A percentile compares a stretch with the other conserved stretches of the same genome.
These are phyloP conservation scores for Drechmeria coniospora DNA, from an alignment of 2,329 filamentous ascomycete species.

Conservation along the genomic window DNA sequence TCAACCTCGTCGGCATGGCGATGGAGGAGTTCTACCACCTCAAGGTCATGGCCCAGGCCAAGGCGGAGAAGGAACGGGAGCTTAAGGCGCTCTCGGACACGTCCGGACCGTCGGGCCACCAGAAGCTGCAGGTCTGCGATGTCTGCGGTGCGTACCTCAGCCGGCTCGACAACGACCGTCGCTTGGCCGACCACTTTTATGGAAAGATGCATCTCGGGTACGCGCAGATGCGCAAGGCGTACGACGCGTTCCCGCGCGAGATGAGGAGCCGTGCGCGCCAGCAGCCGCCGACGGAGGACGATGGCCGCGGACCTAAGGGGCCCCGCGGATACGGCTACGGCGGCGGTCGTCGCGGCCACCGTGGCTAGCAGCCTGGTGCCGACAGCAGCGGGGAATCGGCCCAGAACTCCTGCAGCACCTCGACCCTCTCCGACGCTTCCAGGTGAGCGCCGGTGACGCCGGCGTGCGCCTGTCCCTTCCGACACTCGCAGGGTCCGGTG, in stretches of 20 bases:
- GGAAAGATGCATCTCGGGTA: constrained; percentile 99
- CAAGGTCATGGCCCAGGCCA: constrained; percentile 62
- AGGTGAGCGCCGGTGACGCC: no score
- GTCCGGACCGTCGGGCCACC: constrained; percentile 81
- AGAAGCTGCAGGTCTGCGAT: constrained; percentile 97
- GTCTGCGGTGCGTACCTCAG: constrained; percentile 93
- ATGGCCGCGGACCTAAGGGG: constrained; percentile 31
- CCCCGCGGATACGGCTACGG: constrained; percentile 39
- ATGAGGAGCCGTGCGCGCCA: constrained; percentile 55
- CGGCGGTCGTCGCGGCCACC: no score
- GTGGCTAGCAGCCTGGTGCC: no score
- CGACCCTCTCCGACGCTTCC: no score
- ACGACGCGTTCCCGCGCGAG: constrained; percentile 73
- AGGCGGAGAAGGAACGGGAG: constrained; percentile 72
- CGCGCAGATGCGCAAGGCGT: constrained; percentile 93
- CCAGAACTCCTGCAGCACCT: no score
- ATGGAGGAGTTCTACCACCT: constrained; percentile 82
- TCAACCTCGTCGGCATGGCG: constrained; percentile 64
- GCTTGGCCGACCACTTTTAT: constrained; percentile 94
- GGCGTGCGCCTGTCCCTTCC: no score
- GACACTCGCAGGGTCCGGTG: no score
- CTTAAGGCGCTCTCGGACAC: constrained; percentile 85
- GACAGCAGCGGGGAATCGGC: no score
- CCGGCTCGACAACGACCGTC: constrained; percentile 81
- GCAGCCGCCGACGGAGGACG: constrained; percentile 31